Evolutionary conservation across 495 filamentous ascomycete genomes (phyloP), one percentile per base, ranked within the genome.

Genomic region (Trichoderma erinaceum): DNA sequence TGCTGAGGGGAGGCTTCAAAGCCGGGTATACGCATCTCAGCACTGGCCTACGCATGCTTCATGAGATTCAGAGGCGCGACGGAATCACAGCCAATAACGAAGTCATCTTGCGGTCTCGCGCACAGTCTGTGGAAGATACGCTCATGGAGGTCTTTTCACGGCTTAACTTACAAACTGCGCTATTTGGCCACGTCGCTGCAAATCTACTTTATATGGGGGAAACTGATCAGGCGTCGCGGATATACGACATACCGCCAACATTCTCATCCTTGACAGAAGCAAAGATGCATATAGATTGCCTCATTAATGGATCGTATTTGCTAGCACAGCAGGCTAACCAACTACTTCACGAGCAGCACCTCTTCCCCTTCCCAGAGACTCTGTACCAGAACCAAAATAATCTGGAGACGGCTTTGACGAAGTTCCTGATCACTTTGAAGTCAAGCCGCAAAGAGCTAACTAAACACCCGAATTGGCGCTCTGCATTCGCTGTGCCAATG

Each of bases 1-100:
- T 81, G 61, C 73, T 88, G 6, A 81, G 80, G 50, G 84, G 85
- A 3, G 73, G 78, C 32, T 80, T 78, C 67, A 65, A 64, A 11
- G 67, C 78, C 1, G 81, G 79, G 11, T 75, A 77, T 18, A 68
- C 73, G 4, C 85, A 87, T 73, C 76, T 87, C 13, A 75, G 79
- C 67, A 79, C 71, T 65, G 81, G 82, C 10, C 38, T 79, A 29
- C 74, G 70, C 12, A 69, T 82, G 12, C 68, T 81, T 10, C 65
- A 70, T 10, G 71, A 75, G 29, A 69, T 67, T 3, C 69, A 73
- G 18, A 61, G 63, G 63, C 68, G 66, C 32, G 64, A 64, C 5
- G 58, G 44, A n/a, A 41, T 41, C 35, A 65, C 35, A 15, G 3
- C 61, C 15, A 27, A 69, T 13, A 64, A 68, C 41, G 43, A 21